phyloP scores from a whole-genome alignment of 2,329 filamentous ascomycete species.

The Herpotrichia juniperi region DNA sequence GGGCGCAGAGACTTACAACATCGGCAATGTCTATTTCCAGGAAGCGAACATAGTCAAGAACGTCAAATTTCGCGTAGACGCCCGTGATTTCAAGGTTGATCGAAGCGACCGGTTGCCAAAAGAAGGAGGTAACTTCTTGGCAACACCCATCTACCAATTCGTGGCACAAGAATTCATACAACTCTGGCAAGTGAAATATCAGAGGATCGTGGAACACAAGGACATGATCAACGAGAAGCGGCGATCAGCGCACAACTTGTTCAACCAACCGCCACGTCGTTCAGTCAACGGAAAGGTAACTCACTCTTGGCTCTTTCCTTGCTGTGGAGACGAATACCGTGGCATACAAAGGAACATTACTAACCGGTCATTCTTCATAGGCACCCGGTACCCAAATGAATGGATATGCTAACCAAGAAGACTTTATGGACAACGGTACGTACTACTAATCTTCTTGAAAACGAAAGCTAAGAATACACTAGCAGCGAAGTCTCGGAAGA shows the following conservation, averaged over 20 bases:
- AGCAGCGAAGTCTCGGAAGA: background rate
- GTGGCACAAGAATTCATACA: constrained; percentile 27
- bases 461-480: background rate
- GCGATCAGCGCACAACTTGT: constrained; percentile 23
- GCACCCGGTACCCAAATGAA: background rate
- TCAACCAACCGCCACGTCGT: constrained; percentile 12
- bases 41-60: constrained; percentile 16
- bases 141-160: constrained; percentile 29
- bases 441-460: background rate
- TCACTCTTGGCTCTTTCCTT: background rate
- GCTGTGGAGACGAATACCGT: background rate
- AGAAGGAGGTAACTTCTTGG: constrained; percentile 20
- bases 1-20: constrained; percentile 26
- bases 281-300: constrained; percentile 33
- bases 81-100: constrained; percentile 24
- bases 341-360: background rate
- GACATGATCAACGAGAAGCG: constrained; percentile 32
- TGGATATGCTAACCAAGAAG: background rate
- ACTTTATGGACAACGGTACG: background rate
- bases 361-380: background rate
- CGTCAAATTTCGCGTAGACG: constrained; percentile 23
- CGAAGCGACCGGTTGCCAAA: constrained; percentile 22
- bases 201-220: constrained; percentile 24
- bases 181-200: constrained; percentile 33
- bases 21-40: constrained; percentile 37